Evolutionary conservation across 768 basidiomycete species (phyloP), one percentile per base, ranked within the genome.

Genomic region (Trametes cubensis): DNA sequence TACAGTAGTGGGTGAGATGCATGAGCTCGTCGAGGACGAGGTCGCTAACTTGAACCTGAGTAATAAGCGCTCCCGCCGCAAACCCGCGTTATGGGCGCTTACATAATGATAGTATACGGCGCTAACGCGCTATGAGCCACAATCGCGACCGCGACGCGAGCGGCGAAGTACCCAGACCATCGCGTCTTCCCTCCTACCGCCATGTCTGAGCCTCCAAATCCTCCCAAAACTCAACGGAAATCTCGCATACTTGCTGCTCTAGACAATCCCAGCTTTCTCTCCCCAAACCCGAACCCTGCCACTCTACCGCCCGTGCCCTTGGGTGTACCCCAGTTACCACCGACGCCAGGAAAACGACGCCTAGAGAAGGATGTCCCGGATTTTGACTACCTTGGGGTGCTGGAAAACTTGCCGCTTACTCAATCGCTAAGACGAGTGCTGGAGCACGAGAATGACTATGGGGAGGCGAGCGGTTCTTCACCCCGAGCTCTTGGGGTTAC

Each of bases 241-340:
- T 67, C 66, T 6, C 63, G 63, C n/a, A 47, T 69, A 4, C 68
- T 69, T 10, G 68, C 68, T 23, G 66, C 68, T 1, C 68, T 69
- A 28, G 67, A 68, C 51, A 63, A 64, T 40, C 65, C 65, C 15
- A 44, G 57, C 11, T 50, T 67, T 25, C 53, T 61, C 23, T 28
- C 56, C 2, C 53, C 47, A 0, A 44, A 41, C 41, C 39, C 62
- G 23, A 28, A 47, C 23, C 25, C 41, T 10, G 25, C 42, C 21
- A 17, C 46, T 21, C 28, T 54, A 21, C 58, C 62, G 54, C 57
- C 62, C 47, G 21, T 26, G 34, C 51, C 62, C 62, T 64, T 55
- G 53, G 40, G 41, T 50, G 25, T 54, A 7, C 56, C 56, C 13
- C 17, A n/a, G 4, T 10, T 53, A 13, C 49, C 46, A 23, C 55